Evolutionary conservation across 1,284 basidiomycete genomes (phyloP).

Genomic region (Tilletia walkeri): DNA sequence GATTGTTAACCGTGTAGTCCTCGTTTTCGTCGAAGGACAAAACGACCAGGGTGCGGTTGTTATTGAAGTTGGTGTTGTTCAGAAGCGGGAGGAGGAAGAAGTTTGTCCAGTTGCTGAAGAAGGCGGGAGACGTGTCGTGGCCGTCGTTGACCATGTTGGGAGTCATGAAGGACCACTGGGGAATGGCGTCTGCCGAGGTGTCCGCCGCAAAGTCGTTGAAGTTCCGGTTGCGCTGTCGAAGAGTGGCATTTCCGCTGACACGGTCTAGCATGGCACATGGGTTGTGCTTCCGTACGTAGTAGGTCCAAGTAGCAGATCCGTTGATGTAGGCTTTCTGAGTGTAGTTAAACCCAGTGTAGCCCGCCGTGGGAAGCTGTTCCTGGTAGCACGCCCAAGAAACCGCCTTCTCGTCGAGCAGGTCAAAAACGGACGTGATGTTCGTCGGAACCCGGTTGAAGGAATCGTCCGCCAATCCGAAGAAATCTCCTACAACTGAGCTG

Average conservation of each 20-base stretch:
- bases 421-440: slow-evolving; percentile 65
- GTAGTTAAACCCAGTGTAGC: slow-evolving; percentile 60
- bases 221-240: slow-evolving; percentile 64
- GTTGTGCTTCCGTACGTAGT: slow-evolving; percentile 57
- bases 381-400: slow-evolving; percentile 58
- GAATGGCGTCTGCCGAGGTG: slow-evolving; percentile 60
- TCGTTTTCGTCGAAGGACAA: slow-evolving; percentile 66
- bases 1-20: slow-evolving; percentile 55
- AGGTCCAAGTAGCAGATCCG: slow-evolving; percentile 57
- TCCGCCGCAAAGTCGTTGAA: slow-evolving; percentile 64
- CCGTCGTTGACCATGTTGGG: slow-evolving; percentile 67
- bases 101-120: slow-evolving; percentile 61
- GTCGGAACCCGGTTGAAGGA: slow-evolving; percentile 55
- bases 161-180: slow-evolving; percentile 68
- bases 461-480: slow-evolving; percentile 64
- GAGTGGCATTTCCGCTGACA: slow-evolving; percentile 59
- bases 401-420: slow-evolving; percentile 63
- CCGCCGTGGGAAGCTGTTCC: slow-evolving; percentile 65
- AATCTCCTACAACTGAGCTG: slow-evolving; percentile 61
- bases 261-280: slow-evolving; percentile 61
- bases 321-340: slow-evolving; percentile 61
- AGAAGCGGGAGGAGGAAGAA: slow-evolving; percentile 66
- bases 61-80: slow-evolving; percentile 60
- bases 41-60: slow-evolving; percentile 62
- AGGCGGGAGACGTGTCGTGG: slow-evolving; percentile 64